Base-by-base conservation (phyloP, 2,329 filamentous ascomycete genomes). In the Fusarium tanahbumbuense region DNA sequence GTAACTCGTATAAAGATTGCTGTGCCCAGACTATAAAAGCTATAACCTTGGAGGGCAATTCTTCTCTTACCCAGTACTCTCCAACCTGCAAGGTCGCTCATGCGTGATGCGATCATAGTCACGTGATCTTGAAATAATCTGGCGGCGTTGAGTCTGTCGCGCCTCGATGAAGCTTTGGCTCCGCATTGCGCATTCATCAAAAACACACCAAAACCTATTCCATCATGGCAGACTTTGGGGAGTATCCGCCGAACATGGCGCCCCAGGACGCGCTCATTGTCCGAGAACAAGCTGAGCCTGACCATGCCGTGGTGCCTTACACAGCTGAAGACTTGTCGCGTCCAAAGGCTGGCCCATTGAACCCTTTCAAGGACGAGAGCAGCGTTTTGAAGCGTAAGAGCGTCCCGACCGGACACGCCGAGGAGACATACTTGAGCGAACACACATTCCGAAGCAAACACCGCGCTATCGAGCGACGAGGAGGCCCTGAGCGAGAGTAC, bases 381-480 rank as follows among this genome's bases (percentile, higher is more conserved):
- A 87, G 83, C 50, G 80, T 81, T 2, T 78, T 89, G 63, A 95
- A 94, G 81, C 89, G 92, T 64, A 95, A 94, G 77, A 95, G 94
- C 67, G 86, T 94, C 2, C 86, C 93, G 13, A 98, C 96, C 0
- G 96, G 96, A 13, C 91, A 88, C 75, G 96, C 96, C 3, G 88
- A 96, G 73, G 95, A 99, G 80, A 94, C 92, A 0, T 92, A 89
- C 73, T 89, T 99, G 70, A 97, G 93, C 79, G 96, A 98, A 76
- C 89, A 95, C 69, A 94, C 93, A 1, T 99, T 99, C 78, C 89
- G 93, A 73, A 89, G 88, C 76, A 94, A 96, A 70, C 94, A 98
- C 78, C 91, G 93, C 60, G 94, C 93, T 3, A 88, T 96, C 64
- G 91, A 95, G 78, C 87, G 91, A 67, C 88, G 75, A 78, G 91